Evolutionary conservation across 768 basidiomycete species (phyloP), one percentile per base, ranked within the genome.

Genomic region (Hirschioporus abietinus): DNA sequence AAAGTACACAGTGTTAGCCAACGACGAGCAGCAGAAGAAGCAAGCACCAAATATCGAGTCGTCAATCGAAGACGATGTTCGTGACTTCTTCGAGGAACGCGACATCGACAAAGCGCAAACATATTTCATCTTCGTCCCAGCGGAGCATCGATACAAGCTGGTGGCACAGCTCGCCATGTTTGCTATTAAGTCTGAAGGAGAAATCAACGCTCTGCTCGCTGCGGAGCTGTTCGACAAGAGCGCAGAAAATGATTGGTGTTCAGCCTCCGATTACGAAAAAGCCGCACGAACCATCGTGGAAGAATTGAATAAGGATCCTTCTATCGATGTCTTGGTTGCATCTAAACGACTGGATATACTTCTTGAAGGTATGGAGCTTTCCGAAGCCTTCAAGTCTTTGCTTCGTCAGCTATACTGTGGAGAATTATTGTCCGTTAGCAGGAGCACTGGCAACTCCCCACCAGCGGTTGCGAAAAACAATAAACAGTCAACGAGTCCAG

Each of bases 51-150:
- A 87, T 20, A 90, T 87, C 52, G 82, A 84, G 77, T 86, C 86
- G 75, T 91, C 89, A 82, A 89, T 96, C 71, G 82, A 80, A 18
- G 89, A 94, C 71, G 92, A 96, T 71, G 78, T 81, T 65, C 93
- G 92, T 77, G 94, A 98, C 80, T 91, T 94, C 81, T 95, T 90
- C 76, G 85, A 82, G 70, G 86, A 92, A 70, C 89, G 92, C 70
- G 90, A 88, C 72, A 75, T 97, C 66, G 88, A 90, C 35, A 95
- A 97, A 76, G 95, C 92, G 17, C 93, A 93, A 70, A 84, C 84
- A 27, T 96, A 95, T 81, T 95, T 96, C 79, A 82, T 84, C 64
- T 83, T 80, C 23, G 81, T 98, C 27, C 88, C 93, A 7, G 76
- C 82, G 26, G 82, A 82, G 66, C 83, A 89, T 71, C 89, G 90